Conservation (phyloP, 805 yeast species). For the Ogataea minuta region DNA sequence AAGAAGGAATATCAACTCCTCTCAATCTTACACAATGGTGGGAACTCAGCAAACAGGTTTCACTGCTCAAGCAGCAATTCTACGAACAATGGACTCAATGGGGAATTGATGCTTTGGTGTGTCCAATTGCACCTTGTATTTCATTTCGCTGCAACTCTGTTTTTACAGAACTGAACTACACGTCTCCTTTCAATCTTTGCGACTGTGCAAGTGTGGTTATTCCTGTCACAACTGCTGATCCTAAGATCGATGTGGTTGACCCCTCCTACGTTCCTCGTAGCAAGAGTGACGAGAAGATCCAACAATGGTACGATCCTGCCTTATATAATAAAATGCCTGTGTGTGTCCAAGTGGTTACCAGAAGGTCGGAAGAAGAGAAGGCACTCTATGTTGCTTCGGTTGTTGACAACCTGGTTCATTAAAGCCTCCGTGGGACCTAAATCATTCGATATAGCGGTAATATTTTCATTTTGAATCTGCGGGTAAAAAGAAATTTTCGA, state of each 20-base stretch:
- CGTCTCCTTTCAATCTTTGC: conserved; percentile 49
- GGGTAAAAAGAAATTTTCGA: too few species aligned
- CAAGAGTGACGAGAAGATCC: conserved; percentile 44
- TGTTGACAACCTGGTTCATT: conserved; percentile 1
- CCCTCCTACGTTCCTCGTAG: conserved; percentile 32
- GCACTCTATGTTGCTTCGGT: conserved; percentile 23
- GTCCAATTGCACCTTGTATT: conserved; percentile 42
- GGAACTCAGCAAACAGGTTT: conserved; percentile 38
- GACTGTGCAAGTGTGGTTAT: conserved; percentile 50
- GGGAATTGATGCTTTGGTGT: conserved; percentile 19
- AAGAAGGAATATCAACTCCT: neutral
- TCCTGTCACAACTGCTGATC: conserved; percentile 58
- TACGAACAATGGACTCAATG: conserved; percentile 33
- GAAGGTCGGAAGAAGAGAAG: conserved; percentile 60
- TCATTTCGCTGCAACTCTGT: conserved; percentile 33
- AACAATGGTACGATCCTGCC: conserved; percentile 43
- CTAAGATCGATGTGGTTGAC: conserved; percentile 35
- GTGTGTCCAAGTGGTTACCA: conserved; percentile 64
- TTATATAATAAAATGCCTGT: conserved; percentile 60
- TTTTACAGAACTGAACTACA: conserved; percentile 41
- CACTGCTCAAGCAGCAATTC: conserved; percentile 32
- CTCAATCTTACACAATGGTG: conserved; percentile 35
- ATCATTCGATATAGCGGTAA: too few species aligned
- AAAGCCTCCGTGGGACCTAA: too few species aligned
- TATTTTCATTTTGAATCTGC: too few species aligned